A percentile compares a stretch with the other conserved stretches of the same genome.
Evolutionary conservation across 257 asterid species (phyloP).

Genomic region (Solanum appendiculatum): DNA sequence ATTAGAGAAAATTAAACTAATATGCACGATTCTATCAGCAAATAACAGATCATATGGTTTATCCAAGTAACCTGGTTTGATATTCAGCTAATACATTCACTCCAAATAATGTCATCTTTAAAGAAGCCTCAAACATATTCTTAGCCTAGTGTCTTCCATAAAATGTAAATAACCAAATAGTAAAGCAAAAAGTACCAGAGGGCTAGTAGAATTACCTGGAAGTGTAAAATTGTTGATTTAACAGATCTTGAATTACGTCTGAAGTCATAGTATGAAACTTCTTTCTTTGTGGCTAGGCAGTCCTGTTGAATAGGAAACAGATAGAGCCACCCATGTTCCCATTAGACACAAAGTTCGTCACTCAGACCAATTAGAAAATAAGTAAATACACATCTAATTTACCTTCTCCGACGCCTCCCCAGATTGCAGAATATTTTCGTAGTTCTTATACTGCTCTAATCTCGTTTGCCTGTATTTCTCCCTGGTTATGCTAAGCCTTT

Average conservation of each 20-base stretch:
- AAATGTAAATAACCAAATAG: neutral
- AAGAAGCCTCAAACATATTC: neutral
- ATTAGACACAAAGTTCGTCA: neutral
- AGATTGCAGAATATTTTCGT: constrained; percentile 71
- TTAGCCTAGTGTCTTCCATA: neutral
- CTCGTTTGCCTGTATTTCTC: constrained; percentile 76
- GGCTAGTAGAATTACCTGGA: constrained; percentile 44
- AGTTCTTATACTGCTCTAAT: constrained; percentile 72
- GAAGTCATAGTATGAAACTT: constrained; percentile 47
- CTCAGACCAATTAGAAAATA: neutral
- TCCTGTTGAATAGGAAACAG: constrained; percentile 29
- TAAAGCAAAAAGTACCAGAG: neutral
- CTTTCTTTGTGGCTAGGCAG: constrained; percentile 62
- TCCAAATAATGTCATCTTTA: neutral
- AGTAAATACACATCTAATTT: neutral
- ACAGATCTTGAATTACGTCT: constrained; percentile 85
- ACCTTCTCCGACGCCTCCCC: constrained; percentile 75
- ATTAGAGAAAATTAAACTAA: neutral
- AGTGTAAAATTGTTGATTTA: constrained; percentile 83
- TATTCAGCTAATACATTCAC: neutral
- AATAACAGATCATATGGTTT: neutral
- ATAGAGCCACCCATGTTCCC: neutral
- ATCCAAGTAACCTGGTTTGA: neutral
- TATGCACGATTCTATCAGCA: neutral
- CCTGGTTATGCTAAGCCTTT: constrained; percentile 70